A percentile compares a stretch with the other conserved stretches of the same genome.
Evolutionary conservation across 139 green algal genomes (phyloP).

Genomic region (Pleodorina starrii): DNA sequence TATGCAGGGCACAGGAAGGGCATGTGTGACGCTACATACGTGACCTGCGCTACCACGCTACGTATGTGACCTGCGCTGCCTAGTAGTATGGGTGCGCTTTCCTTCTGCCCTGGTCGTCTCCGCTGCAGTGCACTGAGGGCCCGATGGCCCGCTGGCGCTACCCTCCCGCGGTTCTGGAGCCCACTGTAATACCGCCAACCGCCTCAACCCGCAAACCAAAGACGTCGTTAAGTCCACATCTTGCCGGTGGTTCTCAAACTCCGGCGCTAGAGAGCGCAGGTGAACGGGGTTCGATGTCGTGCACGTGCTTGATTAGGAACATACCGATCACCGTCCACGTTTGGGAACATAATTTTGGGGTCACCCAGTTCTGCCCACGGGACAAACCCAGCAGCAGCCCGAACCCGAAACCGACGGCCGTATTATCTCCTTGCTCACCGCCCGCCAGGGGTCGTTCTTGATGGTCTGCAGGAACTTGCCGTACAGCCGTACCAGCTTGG

Average conservation of each 20-base stretch:
- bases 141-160: too few relatives aligned
- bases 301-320: background rate
- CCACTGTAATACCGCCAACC: too few relatives aligned
- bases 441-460: constrained; percentile 61
- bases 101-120: too few relatives aligned
- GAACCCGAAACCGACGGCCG: background rate
- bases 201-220: too few relatives aligned
- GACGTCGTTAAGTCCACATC: too few relatives aligned
- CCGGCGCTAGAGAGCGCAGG: background rate
- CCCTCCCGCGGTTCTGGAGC: too few relatives aligned
- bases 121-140: too few relatives aligned
- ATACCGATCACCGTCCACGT: background rate
- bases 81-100: background rate
- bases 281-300: background rate
- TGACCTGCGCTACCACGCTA: background rate
- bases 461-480: constrained; percentile 68
- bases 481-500: constrained; percentile 68
- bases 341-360: background rate
- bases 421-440: background rate
- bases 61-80: background rate
- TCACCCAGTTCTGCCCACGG: background rate
- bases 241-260: background rate
- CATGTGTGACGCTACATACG: background rate
- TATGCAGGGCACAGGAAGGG: background rate
- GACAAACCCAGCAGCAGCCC: background rate